phyloP scores from a whole-genome alignment of 257 asterid species.

The Solanum appendiculatum region DNA sequence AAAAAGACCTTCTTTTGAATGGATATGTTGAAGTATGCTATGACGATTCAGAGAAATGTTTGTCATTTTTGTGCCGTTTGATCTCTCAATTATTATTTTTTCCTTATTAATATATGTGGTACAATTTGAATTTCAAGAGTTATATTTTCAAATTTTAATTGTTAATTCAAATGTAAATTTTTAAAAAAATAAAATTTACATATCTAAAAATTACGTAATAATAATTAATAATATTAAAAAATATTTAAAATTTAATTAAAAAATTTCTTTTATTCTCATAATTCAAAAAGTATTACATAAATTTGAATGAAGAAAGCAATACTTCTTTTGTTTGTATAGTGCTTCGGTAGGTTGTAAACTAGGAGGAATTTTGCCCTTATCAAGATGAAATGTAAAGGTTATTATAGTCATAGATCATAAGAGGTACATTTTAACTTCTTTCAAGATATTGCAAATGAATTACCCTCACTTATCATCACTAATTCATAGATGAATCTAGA shows the following conservation, averaged over 20 bases:
- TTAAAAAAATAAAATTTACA: too few relatives aligned
- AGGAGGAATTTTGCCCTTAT: background rate
- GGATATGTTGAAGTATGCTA: too few relatives aligned
- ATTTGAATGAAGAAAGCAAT: background rate
- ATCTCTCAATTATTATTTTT: too few relatives aligned
- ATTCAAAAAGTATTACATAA: too few relatives aligned
- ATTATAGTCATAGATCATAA: background rate
- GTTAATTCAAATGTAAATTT: background rate
- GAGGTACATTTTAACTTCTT: background rate
- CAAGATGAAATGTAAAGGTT: background rate
- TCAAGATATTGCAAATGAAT: background rate
- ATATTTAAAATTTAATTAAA: too few relatives aligned
- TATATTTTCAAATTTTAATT: too few relatives aligned
- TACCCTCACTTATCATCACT: background rate
- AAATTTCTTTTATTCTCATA: too few relatives aligned
- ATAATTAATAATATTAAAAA: background rate
- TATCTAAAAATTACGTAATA: background rate
- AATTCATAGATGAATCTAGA: background rate
- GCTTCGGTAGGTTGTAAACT: background rate
- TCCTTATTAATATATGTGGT: background rate
- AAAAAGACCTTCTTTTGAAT: too few relatives aligned
- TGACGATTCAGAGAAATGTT: too few relatives aligned
- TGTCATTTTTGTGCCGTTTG: background rate
- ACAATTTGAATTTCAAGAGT: too few relatives aligned
- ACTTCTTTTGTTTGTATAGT: background rate